These are phyloP conservation scores for Penicillium janthinellum DNA, from an alignment of 2,329 filamentous ascomycete species.

Conservation along the genomic window DNA sequence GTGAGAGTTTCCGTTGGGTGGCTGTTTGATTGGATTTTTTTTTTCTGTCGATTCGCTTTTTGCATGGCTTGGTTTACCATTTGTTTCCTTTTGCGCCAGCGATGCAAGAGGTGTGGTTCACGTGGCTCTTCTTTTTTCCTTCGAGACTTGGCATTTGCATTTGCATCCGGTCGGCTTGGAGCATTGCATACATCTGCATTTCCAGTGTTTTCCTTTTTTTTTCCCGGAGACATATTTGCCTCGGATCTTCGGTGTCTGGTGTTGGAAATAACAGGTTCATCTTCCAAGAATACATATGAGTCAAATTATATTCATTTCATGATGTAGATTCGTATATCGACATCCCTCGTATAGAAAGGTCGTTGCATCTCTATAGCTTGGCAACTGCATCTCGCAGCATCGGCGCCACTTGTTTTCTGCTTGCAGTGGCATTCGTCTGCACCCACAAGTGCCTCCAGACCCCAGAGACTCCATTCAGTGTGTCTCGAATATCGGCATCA, in stretches of 20 bases:
- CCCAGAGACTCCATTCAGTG: conserved; percentile 22
- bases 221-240: conserved; percentile 5
- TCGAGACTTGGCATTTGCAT: conserved; percentile 28
- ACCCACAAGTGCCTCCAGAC: conserved; percentile 56
- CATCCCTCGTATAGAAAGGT: neutral
- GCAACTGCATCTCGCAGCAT: conserved; percentile 54
- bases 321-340: neutral
- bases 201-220: conserved; percentile 6
- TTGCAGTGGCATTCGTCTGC: conserved; percentile 59
- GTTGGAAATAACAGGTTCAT: conserved; percentile 8
- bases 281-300: neutral
- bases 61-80: conserved; percentile 3
- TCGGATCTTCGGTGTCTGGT: conserved; percentile 13
- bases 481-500: conserved; percentile 19
- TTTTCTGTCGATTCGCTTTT: neutral
- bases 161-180: conserved; percentile 29
- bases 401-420: conserved; percentile 65
- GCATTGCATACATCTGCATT: conserved; percentile 27
- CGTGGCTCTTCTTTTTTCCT: conserved; percentile 1
- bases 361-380: conserved; percentile 16
- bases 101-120: neutral
- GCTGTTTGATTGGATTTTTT: conserved; percentile 3
- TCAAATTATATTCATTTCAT: neutral
- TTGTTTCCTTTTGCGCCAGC: neutral
- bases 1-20: conserved; percentile 2